These are phyloP conservation scores for Pseudogymnoascus sp. DNA, from an alignment of 2,329 filamentous ascomycete genomes.

Conservation along the genomic window DNA sequence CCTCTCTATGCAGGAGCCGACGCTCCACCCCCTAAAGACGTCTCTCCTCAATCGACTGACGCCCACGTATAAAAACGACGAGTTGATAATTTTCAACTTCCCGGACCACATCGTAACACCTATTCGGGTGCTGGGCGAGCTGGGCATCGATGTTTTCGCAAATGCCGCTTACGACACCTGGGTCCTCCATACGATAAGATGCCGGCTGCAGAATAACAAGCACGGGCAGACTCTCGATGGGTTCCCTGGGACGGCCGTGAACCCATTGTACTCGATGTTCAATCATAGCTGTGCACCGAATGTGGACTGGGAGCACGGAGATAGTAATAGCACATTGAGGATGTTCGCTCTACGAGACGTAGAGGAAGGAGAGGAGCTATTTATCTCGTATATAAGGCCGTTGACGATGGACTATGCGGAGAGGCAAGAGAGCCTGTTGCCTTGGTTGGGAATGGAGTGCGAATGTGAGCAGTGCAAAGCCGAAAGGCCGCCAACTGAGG, in stretches of 20 bases:
- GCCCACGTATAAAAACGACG: slow-evolving; percentile 21
- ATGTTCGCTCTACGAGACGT: slow-evolving; percentile 20
- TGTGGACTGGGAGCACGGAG: slow-evolving; percentile 23
- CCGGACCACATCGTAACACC: slow-evolving; percentile 23
- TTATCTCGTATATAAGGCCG: slow-evolving; percentile 21
- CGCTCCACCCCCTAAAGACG: slow-evolving; percentile 22
- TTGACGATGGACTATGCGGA: slow-evolving; percentile 8
- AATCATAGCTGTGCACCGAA: slow-evolving; percentile 29
- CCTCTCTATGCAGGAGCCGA: slow-evolving; percentile 19
- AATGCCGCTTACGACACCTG: slow-evolving; percentile 24
- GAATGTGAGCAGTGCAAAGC: slow-evolving; percentile 2
- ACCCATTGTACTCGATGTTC: slow-evolving; percentile 25
- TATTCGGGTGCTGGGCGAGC: slow-evolving; percentile 23
- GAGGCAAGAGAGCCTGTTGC: slow-evolving; percentile 11
- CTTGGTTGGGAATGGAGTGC: slow-evolving; percentile 14
- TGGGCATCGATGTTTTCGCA: slow-evolving; percentile 25
- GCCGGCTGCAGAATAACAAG: slow-evolving; percentile 28
- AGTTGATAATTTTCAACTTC: slow-evolving; percentile 26
- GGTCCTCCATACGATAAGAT: slow-evolving; percentile 27
- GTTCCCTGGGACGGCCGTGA: slow-evolving; percentile 25
- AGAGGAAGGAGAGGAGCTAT: slow-evolving; percentile 20
- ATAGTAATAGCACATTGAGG: slow-evolving; percentile 19
- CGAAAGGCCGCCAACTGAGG: background rate
- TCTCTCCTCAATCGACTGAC: slow-evolving; percentile 25
- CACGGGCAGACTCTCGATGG: slow-evolving; percentile 21